Base-by-base conservation (phyloP, 1,139 yeast genomes). In the Wickerhamomyces sp. region DNA sequence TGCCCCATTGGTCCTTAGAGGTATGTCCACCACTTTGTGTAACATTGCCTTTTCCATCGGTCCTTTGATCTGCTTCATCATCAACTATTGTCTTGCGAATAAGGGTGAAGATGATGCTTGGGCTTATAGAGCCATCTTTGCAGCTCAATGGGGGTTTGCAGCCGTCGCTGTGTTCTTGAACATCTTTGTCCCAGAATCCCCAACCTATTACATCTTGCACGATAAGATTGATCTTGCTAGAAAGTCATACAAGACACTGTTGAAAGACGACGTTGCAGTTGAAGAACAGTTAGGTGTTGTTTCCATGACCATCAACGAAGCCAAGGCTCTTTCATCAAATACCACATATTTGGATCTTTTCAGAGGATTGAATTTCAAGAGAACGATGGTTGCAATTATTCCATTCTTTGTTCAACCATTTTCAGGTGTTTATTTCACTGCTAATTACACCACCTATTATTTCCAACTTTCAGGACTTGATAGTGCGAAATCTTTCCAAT, bases 371-470 rank as follows among this genome's bases (percentile, higher is more conserved):
- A 64, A 73, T 50, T 52, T 60, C 16, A 64, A 76, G 51, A 66
- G 79, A 61, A 74, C 79, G 2, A 57, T 72, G 42, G 54, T 74
- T 30, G 63, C 76, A 11, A 51, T 67, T 19, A 37, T 67, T 30
- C 60, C 64, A 6, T 72, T 74, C 68, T 41, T 68, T 34, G 56
- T 62, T 33, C 78, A 72, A 45, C 61, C 64, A 36, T 59, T 66
- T 44, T 65, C 75, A 30, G 79, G 79, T 40, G 62, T 74, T 4
- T 57, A 69, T 12, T 65, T 73, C 48, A 68, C 69, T 64, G 48
- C 51, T 12, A 69, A 68, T 30, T 72, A 70, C 32, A 58, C 64
- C 5, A 53, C 67, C 2, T 61, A 58, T 32, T 60, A 57, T 41
- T 62, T 53, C 38, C 53, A 56, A 40, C 54, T 55, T 31, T 57